Evolutionary conservation across 1,284 basidiomycete species (phyloP).

Genomic region (Cutaneotrichosporon sp.): DNA sequence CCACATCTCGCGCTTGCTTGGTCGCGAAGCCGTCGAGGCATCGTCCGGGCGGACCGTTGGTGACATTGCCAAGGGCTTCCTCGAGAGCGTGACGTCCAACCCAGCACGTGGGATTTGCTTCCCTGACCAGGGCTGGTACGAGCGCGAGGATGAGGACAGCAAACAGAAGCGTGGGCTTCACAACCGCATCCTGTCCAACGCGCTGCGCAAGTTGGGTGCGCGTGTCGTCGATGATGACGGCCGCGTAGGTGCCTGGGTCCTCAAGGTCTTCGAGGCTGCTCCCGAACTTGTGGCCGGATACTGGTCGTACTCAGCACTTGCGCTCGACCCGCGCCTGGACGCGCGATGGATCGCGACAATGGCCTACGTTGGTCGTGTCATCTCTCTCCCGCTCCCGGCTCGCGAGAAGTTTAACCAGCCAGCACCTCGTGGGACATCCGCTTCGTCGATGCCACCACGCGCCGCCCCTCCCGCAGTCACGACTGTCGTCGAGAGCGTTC

Average conservation of each 20-base stretch:
- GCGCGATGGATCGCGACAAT: conserved; percentile 88
- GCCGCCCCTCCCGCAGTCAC: conserved; percentile 70
- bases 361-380: conserved; percentile 71
- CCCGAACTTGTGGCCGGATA: conserved; percentile 83
- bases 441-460: conserved; percentile 57
- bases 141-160: conserved; percentile 55
- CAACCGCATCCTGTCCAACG: conserved; percentile 78
- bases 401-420: conserved; percentile 59
- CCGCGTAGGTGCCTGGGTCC: conserved; percentile 73
- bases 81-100: conserved; percentile 79
- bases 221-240: conserved; percentile 79
- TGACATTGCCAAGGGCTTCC: conserved; percentile 80
- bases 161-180: conserved; percentile 57
- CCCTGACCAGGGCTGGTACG: conserved; percentile 86
- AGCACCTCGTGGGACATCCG: conserved; percentile 28
- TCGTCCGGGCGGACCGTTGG: conserved; percentile 59
- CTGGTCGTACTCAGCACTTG: conserved; percentile 70
- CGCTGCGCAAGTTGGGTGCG: conserved; percentile 63
- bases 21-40: conserved; percentile 66
- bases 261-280: conserved; percentile 73
- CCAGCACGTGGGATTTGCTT: conserved; percentile 86
- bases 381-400: conserved; percentile 70
- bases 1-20: conserved; percentile 75
- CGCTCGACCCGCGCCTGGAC: conserved; percentile 80
- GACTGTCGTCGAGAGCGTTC: conserved; percentile 68